Evolutionary conservation across 805 yeast species (phyloP), one percentile per base, ranked within the genome.

Genomic region (Cyberlindnera mississippiensis): DNA sequence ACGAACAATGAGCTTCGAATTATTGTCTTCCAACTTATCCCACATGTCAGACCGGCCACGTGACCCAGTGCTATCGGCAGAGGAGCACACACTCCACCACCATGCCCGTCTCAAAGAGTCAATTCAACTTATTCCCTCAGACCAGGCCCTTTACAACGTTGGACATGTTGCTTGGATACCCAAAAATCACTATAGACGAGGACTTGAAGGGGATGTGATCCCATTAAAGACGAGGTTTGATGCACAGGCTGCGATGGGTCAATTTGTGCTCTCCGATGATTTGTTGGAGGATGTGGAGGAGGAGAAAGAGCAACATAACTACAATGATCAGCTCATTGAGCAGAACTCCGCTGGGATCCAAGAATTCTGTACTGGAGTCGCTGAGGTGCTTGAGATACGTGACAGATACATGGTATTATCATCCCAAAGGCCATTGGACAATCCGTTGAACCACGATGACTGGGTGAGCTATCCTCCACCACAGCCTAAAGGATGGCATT

Each of bases 401-500:
- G 82, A 76, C 50, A 77, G 76, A 51, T 90, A 88, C 62, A 73
- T 81, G 55, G 52, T 55, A 3, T 47, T 74, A 2, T 85, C 96
- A 1, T 47, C 74, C 20, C 98, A 90, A 62, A 71, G 80, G 46
- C 80, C 78, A 30, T 50, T 59, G 31, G 78, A 77, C 41, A 89
- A 91, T 61, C 95, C 96, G 4, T 80, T 86, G 54, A 83, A 89
- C 62, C 27, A 31, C 18, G 63, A 61, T 29, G 59, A 67, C 5
- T 89, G 96, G 96, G 61, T 62, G n/a, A 76, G 87, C 26, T 89
- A 87, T 59, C 97, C 98, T 0, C 80, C 81, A 17, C 95, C 96
- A 9, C 51, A 62, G 34, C 67, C 68, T 2, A 68, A 64, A 45
- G 66, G 62, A 16, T 68, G 72, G 72, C 68, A 66, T 45, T 66